Conservation (phyloP, 257 asterid species). For the Gentiana macrophylla region DNA sequence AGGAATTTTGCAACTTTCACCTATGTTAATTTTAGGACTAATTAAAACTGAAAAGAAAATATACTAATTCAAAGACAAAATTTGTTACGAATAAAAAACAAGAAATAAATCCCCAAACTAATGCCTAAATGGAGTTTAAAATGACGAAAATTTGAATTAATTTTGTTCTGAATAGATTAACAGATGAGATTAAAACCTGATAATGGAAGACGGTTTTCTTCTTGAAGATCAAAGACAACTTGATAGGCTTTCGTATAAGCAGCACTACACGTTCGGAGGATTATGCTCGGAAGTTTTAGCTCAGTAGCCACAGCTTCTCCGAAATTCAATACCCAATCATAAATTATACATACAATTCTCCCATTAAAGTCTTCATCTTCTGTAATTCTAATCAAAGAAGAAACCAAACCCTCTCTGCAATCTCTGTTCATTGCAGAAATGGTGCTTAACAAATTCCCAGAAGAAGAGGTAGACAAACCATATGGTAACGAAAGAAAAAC, state of each 20-base stretch:
- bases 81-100: too few relatives aligned
- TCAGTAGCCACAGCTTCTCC: conserved; percentile 6
- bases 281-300: conserved; percentile 6
- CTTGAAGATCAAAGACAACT: neutral
- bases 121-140: too few relatives aligned
- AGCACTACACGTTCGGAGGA: neutral
- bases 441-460: neutral
- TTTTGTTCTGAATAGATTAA: too few relatives aligned
- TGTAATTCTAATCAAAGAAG: neutral
- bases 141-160: too few relatives aligned
- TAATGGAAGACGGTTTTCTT: neutral
- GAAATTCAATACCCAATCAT: conserved; percentile 6
- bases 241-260: neutral
- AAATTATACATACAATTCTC: conserved; percentile 5
- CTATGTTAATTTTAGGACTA: too few relatives aligned
- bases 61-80: too few relatives aligned
- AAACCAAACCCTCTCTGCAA: neutral
- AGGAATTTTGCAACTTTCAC: too few relatives aligned
- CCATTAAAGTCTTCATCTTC: neutral
- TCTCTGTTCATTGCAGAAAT: neutral
- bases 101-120: too few relatives aligned
- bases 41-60: too few relatives aligned
- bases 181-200: neutral
- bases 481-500: neutral
- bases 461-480: neutral